Percentiles rank a stretch among this genome's conserved stretches.
phyloP scores from a whole-genome alignment of 169 alveolate species.

The Cryptosporidium andersoni region DNA sequence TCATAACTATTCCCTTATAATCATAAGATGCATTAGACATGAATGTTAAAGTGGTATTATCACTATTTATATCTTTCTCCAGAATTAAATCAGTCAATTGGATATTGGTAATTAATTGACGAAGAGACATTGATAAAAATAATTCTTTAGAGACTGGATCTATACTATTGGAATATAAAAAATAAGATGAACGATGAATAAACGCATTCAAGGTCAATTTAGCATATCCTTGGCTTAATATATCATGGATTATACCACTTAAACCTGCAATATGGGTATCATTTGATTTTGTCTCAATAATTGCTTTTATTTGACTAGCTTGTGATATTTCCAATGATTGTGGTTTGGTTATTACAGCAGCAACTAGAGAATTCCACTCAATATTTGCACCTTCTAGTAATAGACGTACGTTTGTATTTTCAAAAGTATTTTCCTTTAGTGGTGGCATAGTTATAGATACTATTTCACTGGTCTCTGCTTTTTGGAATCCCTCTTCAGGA shows the following conservation, averaged over 20 bases:
- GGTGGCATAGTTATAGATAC: slow-evolving; percentile 33
- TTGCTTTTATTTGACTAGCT: slow-evolving; percentile 15
- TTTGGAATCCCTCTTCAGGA: slow-evolving; percentile 24
- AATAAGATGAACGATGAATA: neutral
- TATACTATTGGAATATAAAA: neutral
- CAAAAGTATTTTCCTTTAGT: neutral
- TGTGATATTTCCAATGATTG: slow-evolving; percentile 44
- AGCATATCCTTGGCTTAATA: slow-evolving; percentile 42
- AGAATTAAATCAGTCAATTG: slow-evolving; percentile 37
- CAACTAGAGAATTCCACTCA: slow-evolving; percentile 51
- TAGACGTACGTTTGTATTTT: slow-evolving; percentile 6
- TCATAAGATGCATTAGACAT: slow-evolving; percentile 35
- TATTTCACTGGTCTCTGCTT: slow-evolving; percentile 15
- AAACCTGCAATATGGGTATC: slow-evolving; percentile 42
- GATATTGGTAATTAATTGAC: slow-evolving; percentile 42
- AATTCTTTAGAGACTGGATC: slow-evolving; percentile 29
- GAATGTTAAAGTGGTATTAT: slow-evolving; percentile 30
- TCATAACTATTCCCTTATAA: slow-evolving; percentile 42
- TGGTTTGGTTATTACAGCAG: slow-evolving; percentile 42
- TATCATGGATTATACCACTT: slow-evolving; percentile 52
- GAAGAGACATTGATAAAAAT: slow-evolving; percentile 42
- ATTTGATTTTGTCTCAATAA: slow-evolving; percentile 46
- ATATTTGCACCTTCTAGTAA: slow-evolving; percentile 11
- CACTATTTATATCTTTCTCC: slow-evolving; percentile 16
- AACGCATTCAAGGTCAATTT: slow-evolving; percentile 15